These are phyloP conservation scores for Zygoascus flipseniorum DNA, from an alignment of 805 yeast species.

Conservation along the genomic window DNA sequence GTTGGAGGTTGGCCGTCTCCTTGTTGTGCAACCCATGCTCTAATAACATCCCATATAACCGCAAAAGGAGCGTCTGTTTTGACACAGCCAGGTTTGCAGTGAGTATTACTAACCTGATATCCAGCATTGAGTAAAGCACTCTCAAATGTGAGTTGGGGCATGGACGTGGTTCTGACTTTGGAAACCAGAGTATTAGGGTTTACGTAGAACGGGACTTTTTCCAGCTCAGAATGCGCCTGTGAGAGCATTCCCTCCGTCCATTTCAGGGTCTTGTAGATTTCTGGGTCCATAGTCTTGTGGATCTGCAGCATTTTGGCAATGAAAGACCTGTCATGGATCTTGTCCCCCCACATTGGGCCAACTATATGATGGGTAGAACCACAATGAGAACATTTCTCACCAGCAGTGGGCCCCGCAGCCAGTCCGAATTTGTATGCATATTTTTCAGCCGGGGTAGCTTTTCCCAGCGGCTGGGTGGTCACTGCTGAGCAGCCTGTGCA, in stretches of 20 bases:
- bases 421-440: constrained; percentile 34
- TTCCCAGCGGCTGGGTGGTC: constrained; percentile 68
- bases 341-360: constrained; percentile 96
- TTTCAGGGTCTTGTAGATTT: constrained; percentile 65
- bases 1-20: constrained; percentile 26
- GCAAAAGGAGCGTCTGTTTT: constrained; percentile 90
- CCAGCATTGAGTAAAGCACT: constrained; percentile 84
- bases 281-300: constrained; percentile 41
- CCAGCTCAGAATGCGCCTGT: constrained; percentile 65
- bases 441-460: constrained; percentile 24
- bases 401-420: constrained; percentile 54
- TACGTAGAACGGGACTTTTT: constrained; percentile 66
- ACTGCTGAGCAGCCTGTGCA: constrained; percentile 84
- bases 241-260: constrained; percentile 91
- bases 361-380: constrained; percentile 63
- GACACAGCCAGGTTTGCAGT: constrained; percentile 75
- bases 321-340: constrained; percentile 62
- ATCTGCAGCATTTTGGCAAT: constrained; percentile 53
- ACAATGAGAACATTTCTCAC: constrained; percentile 58
- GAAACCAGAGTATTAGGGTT: constrained; percentile 71
- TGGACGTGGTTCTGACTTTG: constrained; percentile 71
- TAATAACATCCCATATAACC: constrained; percentile 62
- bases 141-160: constrained; percentile 60
- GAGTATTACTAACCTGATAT: constrained; percentile 75
- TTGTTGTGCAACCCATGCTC: constrained; percentile 46